These are phyloP conservation scores for Zymoseptoria ardabiliae DNA, from an alignment of 2,329 filamentous ascomycete species.

Conservation along the genomic window DNA sequence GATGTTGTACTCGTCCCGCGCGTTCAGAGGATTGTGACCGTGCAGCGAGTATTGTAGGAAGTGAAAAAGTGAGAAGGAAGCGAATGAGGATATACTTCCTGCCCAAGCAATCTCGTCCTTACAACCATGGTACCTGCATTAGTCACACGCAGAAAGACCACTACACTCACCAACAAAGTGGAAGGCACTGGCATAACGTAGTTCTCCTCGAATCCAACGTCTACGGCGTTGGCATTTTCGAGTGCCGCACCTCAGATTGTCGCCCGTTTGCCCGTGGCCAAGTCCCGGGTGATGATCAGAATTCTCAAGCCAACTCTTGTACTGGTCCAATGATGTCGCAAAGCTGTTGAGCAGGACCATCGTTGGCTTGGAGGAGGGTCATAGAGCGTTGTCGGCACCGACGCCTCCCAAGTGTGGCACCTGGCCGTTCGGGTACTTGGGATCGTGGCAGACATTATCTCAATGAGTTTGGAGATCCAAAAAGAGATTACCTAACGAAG, in stretches of 20 bases:
- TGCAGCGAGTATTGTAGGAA: background rate
- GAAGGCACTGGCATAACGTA: background rate
- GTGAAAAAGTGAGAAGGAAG: background rate
- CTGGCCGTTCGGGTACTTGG: conserved; percentile 30
- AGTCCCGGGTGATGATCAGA: conserved; percentile 48
- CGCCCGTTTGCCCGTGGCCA: conserved; percentile 44
- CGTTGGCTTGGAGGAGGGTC: conserved; percentile 42
- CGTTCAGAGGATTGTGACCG: too few relatives aligned
- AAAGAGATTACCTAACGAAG: background rate
- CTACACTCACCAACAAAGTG: too few relatives aligned
- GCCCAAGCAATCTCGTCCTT: background rate
- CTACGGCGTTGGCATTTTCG: background rate
- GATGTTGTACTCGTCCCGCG: background rate
- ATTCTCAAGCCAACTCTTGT: conserved; percentile 30
- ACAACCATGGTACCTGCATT: background rate
- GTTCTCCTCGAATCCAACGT: background rate
- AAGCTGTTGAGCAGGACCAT: conserved; percentile 47
- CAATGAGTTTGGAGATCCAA: background rate
- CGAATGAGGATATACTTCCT: background rate
- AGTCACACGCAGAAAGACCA: background rate
- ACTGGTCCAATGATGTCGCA: conserved; percentile 42
- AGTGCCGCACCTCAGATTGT: background rate
- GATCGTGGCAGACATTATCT: conserved; percentile 18
- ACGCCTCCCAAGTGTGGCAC: conserved; percentile 47
- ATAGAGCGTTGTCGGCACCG: conserved; percentile 31